phyloP scores from a whole-genome alignment of 1,284 basidiomycete species.

The Irpex sp. region DNA sequence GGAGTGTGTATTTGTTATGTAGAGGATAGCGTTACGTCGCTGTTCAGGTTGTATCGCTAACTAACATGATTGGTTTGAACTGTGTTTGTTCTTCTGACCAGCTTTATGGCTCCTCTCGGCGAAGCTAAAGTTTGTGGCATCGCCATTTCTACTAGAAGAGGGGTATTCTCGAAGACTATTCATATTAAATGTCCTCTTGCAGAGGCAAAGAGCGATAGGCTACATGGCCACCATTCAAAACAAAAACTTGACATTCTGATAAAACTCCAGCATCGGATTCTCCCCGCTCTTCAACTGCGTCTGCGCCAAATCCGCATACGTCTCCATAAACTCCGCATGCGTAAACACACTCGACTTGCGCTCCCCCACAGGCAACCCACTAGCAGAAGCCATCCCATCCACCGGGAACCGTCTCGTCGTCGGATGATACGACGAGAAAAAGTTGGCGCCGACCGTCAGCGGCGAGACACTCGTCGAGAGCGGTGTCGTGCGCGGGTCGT shows the following conservation, averaged over 20 bases:
- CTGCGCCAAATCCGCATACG: slow-evolving; percentile 70
- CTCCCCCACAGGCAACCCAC: slow-evolving; percentile 77
- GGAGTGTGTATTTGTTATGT: background rate
- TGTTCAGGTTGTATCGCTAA: background rate
- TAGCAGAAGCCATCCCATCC: slow-evolving; percentile 67
- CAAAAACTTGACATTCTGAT: slow-evolving; percentile 86
- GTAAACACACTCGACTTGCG: slow-evolving; percentile 76
- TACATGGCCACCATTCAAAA: slow-evolving; percentile 38
- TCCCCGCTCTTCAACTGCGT: slow-evolving; percentile 75
- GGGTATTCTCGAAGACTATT: too few species aligned
- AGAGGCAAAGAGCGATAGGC: too few species aligned
- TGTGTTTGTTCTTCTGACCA: too few species aligned
- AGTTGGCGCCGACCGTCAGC: slow-evolving; percentile 52
- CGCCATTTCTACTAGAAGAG: too few species aligned
- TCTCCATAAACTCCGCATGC: slow-evolving; percentile 83
- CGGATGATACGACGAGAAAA: slow-evolving; percentile 66
- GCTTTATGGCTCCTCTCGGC: too few species aligned
- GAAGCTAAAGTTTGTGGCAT: background rate
- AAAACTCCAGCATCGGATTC: slow-evolving; percentile 85
- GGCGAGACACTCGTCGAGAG: slow-evolving; percentile 47
- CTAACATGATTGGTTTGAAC: background rate
- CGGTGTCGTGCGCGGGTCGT: slow-evolving; percentile 36
- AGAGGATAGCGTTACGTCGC: background rate
- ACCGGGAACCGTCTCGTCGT: slow-evolving; percentile 55
- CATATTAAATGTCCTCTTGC: too few species aligned